Percentiles rank a stretch among this genome's conserved stretches.
phyloP scores from a whole-genome alignment of 805 yeast genomes.

The Priceomyces carsonii region DNA sequence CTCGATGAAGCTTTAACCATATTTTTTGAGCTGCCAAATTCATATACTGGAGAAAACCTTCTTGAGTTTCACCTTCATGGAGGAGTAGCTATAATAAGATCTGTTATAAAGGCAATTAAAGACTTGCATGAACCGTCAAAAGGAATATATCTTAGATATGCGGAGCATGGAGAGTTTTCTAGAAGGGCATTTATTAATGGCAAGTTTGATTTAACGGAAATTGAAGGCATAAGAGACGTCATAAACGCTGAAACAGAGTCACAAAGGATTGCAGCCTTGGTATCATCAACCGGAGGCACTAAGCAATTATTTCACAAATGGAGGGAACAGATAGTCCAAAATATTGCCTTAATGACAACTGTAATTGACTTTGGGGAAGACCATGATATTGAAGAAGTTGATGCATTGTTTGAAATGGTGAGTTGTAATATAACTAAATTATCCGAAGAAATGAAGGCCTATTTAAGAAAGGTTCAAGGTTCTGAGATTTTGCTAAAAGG shows the following conservation, averaged over 20 bases:
- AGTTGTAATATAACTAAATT: slow-evolving; percentile 42
- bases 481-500: slow-evolving; percentile 73
- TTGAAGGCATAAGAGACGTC: slow-evolving; percentile 85
- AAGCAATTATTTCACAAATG: slow-evolving; percentile 57
- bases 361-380: slow-evolving; percentile 95
- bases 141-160: slow-evolving; percentile 61
- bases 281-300: slow-evolving; percentile 71
- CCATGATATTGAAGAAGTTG: slow-evolving; percentile 71
- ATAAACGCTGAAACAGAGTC: slow-evolving; percentile 93
- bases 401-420: slow-evolving; percentile 53
- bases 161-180: slow-evolving; percentile 93
- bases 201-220: slow-evolving; percentile 79
- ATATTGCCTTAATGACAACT: slow-evolving; percentile 78
- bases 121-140: slow-evolving; percentile 46
- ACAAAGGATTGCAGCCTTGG: slow-evolving; percentile 75
- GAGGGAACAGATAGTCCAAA: slow-evolving; percentile 65
- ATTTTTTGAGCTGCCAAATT: slow-evolving; percentile 68
- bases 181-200: slow-evolving; percentile 83
- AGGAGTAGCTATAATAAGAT: slow-evolving; percentile 78
- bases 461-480: slow-evolving; percentile 48
- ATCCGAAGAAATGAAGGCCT: slow-evolving; percentile 44
- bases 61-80: slow-evolving; percentile 94
- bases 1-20: slow-evolving; percentile 79
- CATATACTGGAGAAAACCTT: slow-evolving; percentile 92
- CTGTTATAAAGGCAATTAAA: slow-evolving; percentile 65